Base-by-base conservation (phyloP, 106 monocot species). In the Dioscorea zingiberensis region DNA sequence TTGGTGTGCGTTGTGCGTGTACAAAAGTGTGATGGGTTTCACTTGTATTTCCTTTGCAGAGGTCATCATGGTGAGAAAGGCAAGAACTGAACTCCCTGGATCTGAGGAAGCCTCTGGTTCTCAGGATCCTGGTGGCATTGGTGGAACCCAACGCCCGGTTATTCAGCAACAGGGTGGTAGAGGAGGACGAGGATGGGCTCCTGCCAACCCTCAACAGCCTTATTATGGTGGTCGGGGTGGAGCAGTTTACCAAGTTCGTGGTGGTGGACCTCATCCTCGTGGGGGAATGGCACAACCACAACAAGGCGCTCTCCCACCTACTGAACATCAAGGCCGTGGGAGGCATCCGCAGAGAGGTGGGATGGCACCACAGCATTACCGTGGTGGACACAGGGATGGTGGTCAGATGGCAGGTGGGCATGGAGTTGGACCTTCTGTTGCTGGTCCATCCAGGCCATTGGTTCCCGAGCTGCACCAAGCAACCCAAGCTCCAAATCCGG, bases 391-490 rank as follows among this genome's bases (percentile, higher is more conserved):
- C 13, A 47, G 80, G n/a, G 82, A 76, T 69, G 76, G 74, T 27
- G 47, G 65, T 64, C 38, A 38, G 38, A 38, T 38, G 38, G 58
- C 45, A 46, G 71, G 75, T 57, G 80, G 81, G 9, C 74, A 45
- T 64, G 77, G 80, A 30, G 74, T 54, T 58, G 81, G 68, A 46
- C 72, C 71, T 13, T 67, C 60, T 45, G 21, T 76, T 70, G 55
- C 70, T 59, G 77, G 68, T 72, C 82, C 84, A 27, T 80, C 82
- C 13, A 79, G 77, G 70, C 72, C 70, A 47, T 71, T 71, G 22
- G 69, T 64, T 80, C 84, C 97, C 81, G 86, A 97, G 77, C 86
- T 97, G 97, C 92, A 80, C 86, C 97, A 97, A 92, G 92, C 91
- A 60, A 70, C 77, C 44, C 73, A 76, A 72, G 45, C 65, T 60